Evolutionary conservation across 2,329 filamentous ascomycete genomes (phyloP).

Genomic region (Aspergillus alliaceus): DNA sequence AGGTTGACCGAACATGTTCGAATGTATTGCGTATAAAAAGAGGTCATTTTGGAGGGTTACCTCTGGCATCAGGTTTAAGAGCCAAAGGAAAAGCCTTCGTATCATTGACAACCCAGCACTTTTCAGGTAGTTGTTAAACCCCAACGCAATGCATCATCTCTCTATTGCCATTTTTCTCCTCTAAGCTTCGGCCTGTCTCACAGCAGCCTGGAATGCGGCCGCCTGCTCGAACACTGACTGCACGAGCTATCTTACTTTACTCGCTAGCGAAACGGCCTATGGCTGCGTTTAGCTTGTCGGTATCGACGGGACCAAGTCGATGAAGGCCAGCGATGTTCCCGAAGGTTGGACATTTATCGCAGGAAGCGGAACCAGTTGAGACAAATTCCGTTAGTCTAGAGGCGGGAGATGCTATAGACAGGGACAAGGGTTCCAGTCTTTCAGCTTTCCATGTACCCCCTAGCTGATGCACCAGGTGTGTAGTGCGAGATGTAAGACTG

Average conservation of each 20-base stretch:
- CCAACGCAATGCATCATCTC: not conserved
- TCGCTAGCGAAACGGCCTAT: not conserved
- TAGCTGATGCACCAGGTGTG: not conserved
- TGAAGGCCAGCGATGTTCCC: not conserved
- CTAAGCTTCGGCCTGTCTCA: not conserved
- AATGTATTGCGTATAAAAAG: no score
- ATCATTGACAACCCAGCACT: not conserved
- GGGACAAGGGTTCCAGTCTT: constrained; percentile 2
- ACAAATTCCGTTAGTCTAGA: not conserved
- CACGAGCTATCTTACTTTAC: not conserved
- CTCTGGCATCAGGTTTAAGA: not conserved
- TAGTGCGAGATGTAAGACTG: not conserved
- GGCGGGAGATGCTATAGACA: not conserved
- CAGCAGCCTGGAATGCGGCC: constrained; percentile 2
- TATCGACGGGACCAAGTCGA: not conserved
- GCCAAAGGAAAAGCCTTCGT: not conserved
- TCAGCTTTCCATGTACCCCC: not conserved
- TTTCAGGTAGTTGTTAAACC: not conserved
- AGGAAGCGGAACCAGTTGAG: not conserved
- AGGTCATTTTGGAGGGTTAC: no score
- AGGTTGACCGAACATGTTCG: no score
- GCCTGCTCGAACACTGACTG: constrained; percentile 1
- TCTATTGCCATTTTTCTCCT: not conserved
- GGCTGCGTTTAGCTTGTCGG: not conserved
- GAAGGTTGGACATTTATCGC: not conserved